Evolutionary conservation across 768 basidiomycete species (phyloP).

Genomic region (Solioccasus polychromus): DNA sequence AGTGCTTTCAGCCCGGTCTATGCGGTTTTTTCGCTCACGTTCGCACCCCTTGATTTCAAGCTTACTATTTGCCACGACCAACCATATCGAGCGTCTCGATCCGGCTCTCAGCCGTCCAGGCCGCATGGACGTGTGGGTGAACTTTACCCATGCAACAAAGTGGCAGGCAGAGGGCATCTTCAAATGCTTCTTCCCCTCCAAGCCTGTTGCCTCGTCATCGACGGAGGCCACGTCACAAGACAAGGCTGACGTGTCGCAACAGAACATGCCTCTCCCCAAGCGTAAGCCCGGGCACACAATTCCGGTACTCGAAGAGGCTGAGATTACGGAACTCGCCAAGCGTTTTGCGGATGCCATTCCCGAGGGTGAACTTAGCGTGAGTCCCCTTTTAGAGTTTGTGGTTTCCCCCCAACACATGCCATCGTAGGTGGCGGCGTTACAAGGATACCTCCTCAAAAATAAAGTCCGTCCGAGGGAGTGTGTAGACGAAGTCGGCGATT

Average conservation of each 20-base stretch:
- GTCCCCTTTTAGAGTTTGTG: slow-evolving; percentile 26
- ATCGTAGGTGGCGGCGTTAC: slow-evolving; percentile 71
- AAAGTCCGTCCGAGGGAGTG: slow-evolving; percentile 87
- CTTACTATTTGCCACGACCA: slow-evolving; percentile 87
- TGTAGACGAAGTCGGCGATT: slow-evolving; percentile 74
- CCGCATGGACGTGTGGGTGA: slow-evolving; percentile 90
- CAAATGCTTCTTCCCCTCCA: slow-evolving; percentile 90
- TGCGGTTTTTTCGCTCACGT: slow-evolving; percentile 17
- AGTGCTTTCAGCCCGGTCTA: slow-evolving; percentile 28
- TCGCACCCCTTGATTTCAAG: slow-evolving; percentile 35
- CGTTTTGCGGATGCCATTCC: slow-evolving; percentile 80
- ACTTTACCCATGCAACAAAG: slow-evolving; percentile 87
- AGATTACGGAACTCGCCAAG: slow-evolving; percentile 76
- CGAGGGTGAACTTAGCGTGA: slow-evolving; percentile 82
- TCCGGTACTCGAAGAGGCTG: slow-evolving; percentile 70
- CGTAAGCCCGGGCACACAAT: slow-evolving; percentile 61
- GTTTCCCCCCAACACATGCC: no score
- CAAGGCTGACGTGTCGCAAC: slow-evolving; percentile 50
- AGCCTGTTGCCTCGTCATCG: slow-evolving; percentile 19
- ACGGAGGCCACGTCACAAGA: slow-evolving; percentile 14
- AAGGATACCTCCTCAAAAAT: slow-evolving; percentile 86
- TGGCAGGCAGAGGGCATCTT: slow-evolving; percentile 93
- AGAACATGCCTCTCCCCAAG: slow-evolving; percentile 66
- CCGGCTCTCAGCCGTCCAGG: slow-evolving; percentile 86
- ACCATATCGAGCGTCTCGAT: slow-evolving; percentile 91